Evolutionary conservation across 768 basidiomycete species (phyloP), one percentile per base, ranked within the genome.

Genomic region (Dentipellis fragilis): DNA sequence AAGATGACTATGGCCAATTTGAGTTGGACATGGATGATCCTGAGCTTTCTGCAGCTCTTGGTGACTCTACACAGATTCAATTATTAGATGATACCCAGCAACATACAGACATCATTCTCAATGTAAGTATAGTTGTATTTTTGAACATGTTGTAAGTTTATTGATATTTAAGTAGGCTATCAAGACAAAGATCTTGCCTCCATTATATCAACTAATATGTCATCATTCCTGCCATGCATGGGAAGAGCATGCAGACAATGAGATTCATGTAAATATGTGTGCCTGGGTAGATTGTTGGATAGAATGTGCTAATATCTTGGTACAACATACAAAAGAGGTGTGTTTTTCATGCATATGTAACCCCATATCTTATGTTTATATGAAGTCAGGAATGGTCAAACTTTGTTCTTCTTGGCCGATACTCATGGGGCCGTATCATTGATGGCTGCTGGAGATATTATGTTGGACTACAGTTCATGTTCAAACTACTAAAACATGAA

Each of bases 1-100:
- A 93, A 63, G 88, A 91, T 55, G 82, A 85, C 52, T 92, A 82
- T 59, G 80, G 77, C 14, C 71, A 72, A 46, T 63, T 84, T 40
- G 78, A 81, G 57, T 69, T 85, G 49, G 80, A 85, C 54, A 72
- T 83, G 21, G 70, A 79, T 52, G 86, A 89, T 61, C 83, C 82
- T 19, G 75, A 73, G 14, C 65, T 87, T 1, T 63, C 78, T 16
- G 82, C 79, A 29, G 73, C 82, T 7, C 72, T 87, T 16, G 48
- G 48, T 49, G 48, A 49, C 17, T 49, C 29, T 19, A 3, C 14
- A 23, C 22, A 23, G 14, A 16, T 14, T 22, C 23, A 23, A 35
- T 49, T 23, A n/a, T 35, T n/a, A 7, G 6, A 45, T 17, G 16
- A 45, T 45, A 14, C 6, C n/a, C 19, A 7, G 14, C n/a, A 4